Conservation (phyloP, 116 monocot species). For the Dioscorea cayenensis region DNA sequence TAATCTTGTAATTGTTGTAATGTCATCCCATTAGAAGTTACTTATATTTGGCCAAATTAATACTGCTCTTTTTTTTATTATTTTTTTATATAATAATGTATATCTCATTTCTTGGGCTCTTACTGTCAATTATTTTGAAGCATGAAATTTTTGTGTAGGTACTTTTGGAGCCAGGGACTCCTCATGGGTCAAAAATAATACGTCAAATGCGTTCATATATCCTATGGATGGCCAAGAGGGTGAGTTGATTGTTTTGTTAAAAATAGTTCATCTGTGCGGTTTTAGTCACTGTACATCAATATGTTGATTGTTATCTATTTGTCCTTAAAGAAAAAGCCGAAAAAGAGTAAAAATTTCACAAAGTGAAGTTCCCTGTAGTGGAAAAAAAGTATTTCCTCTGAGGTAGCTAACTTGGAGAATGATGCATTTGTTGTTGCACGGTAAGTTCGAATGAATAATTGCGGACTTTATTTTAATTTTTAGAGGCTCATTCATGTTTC, state of each 20-base stretch:
- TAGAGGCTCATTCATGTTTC: background rate
- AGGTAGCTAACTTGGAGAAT: slow-evolving; percentile 19
- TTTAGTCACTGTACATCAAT: background rate
- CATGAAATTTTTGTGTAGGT: slow-evolving; percentile 43
- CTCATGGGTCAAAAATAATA: slow-evolving; percentile 87
- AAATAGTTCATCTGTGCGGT: background rate
- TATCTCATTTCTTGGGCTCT: too few relatives aligned
- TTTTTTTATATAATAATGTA: too few relatives aligned
- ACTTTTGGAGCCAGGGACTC: slow-evolving; percentile 98
- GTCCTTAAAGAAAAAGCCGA: slow-evolving; percentile 64
- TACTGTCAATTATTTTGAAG: slow-evolving; percentile 8
- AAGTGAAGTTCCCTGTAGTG: slow-evolving; percentile 18
- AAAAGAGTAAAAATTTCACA: slow-evolving; percentile 41
- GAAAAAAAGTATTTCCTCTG: slow-evolving; percentile 28
- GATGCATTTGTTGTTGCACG: slow-evolving; percentile 88
- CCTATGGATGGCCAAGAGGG: slow-evolving; percentile 95
- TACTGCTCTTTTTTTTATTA: too few relatives aligned
- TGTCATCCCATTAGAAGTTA: too few relatives aligned
- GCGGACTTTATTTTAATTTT: background rate
- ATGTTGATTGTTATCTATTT: background rate
- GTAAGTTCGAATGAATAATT: slow-evolving; percentile 34
- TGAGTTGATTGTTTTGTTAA: slow-evolving; percentile 17
- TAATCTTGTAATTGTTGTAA: too few relatives aligned
- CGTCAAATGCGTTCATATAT: slow-evolving; percentile 90
- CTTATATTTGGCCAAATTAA: too few relatives aligned